Evolutionary conservation across 441 rosid species (phyloP), one percentile per base, ranked within the genome.

Genomic region (Cnidoscolus chayamansa): DNA sequence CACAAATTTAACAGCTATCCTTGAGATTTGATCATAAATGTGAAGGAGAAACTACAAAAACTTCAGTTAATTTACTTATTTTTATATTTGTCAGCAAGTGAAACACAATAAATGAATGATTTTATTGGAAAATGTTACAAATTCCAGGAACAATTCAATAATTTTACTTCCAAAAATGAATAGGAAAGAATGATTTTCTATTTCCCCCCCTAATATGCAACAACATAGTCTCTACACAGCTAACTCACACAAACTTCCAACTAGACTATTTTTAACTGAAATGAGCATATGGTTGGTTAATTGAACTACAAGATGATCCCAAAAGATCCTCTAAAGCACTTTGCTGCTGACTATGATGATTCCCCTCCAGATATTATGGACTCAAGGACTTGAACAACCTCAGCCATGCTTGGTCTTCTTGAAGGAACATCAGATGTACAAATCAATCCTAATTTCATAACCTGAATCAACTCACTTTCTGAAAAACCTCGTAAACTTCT

Each of bases 361-460:
- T 82, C 93, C 25, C 62, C 77, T 74, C 86, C 97, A 51, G 85
- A 79, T 81, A 96, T 86, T 74, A 94, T 88, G 54, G 97, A 90
- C 85, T 94, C 99, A 57, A 92, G 99, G 72, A 94, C 91, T 81
- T 94, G 99, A 78, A 92, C 96, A 74, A 84, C 94, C 80, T 94
- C 99, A 43, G 97, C 93, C 96, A 94, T 94, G 85, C 97, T 94
- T 31, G 97, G 97, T 83, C 99, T 90, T 83, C 90, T 88, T 68
- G 87, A 30, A 62, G 96, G 93, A 79, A 65, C 78, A 73, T 90
- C 91, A 0, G 96, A 81, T 70, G 97, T 87, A 70, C 97, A 94
- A 75, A 92, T 83, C 76, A 94, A 65, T 40, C 99, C 97, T 79
- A 94, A 75, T 85, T 90, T 94, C 97, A 94, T 86, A n/a, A 89